phyloP scores from a whole-genome alignment of 257 asterid genomes.

The Forsythia suspensa region DNA sequence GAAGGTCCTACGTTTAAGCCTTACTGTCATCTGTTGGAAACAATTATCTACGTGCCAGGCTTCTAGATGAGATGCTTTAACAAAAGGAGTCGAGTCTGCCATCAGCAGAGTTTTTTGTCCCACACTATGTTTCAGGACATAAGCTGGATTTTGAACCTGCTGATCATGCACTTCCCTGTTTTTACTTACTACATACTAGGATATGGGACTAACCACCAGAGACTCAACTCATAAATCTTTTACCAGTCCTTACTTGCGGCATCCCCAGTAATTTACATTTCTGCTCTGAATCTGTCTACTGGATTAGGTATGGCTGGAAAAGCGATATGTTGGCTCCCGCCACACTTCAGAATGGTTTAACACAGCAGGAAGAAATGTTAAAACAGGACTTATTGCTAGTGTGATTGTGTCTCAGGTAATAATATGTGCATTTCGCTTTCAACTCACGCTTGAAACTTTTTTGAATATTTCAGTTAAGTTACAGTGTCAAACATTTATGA shows the following conservation, averaged over 20 bases:
- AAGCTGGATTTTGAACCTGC: not conserved
- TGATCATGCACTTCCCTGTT: not conserved
- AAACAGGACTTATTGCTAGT: slow-evolving; percentile 93
- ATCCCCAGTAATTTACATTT: not conserved
- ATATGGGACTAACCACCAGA: not conserved
- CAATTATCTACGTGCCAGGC: no score
- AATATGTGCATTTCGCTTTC: slow-evolving; percentile 1
- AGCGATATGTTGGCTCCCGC: slow-evolving; percentile 81
- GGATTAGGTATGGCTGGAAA: slow-evolving; percentile 83
- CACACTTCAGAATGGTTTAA: slow-evolving; percentile 98
- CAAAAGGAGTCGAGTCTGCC: not conserved
- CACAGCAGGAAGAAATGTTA: slow-evolving; percentile 90
- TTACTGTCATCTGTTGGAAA: no score
- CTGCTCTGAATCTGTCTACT: slow-evolving; percentile 6
- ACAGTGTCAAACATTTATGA: slow-evolving; percentile 2
- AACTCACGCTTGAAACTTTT: not conserved
- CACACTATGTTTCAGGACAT: not conserved
- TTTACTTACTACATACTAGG: not conserved
- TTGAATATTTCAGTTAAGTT: not conserved
- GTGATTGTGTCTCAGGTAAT: slow-evolving; percentile 95
- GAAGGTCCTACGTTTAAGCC: no score
- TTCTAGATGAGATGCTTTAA: not conserved
- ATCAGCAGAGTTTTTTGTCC: not conserved
- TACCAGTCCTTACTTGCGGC: not conserved
- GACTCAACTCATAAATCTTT: not conserved